Percentiles rank a stretch among this genome's conserved stretches.
These are phyloP conservation scores for Boletus vermiculosoides DNA, from an alignment of 768 basidiomycete genomes.

Conservation along the genomic window DNA sequence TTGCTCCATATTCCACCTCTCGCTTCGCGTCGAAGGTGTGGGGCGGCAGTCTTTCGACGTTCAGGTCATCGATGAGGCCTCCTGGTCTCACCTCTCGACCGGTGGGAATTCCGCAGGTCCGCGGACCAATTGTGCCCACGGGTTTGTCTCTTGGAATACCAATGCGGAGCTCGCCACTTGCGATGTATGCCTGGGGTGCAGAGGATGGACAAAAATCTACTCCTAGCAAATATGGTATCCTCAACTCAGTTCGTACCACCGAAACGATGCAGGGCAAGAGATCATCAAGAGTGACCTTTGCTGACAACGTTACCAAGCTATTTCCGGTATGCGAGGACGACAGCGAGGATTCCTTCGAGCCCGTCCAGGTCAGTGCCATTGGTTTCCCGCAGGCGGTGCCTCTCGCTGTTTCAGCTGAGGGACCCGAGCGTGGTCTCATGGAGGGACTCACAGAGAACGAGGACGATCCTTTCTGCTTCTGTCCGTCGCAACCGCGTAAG, in stretches of 20 bases:
- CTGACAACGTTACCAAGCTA: conserved; percentile 20
- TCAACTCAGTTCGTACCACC: conserved; percentile 13
- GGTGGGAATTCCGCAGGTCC: background rate
- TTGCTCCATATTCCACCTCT: conserved; percentile 23
- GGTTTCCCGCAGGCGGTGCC: conserved; percentile 22
- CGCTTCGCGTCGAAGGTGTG: conserved; percentile 13
- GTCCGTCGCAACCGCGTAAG: conserved; percentile 21
- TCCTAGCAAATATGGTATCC: conserved; percentile 17
- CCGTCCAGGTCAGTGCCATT: conserved; percentile 11
- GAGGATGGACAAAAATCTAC: conserved; percentile 35
- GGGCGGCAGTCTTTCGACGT: conserved; percentile 9
- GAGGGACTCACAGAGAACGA: conserved; percentile 11
- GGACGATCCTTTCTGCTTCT: conserved; percentile 28
- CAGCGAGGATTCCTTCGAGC: conserved; percentile 34
- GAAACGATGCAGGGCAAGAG: conserved; percentile 18
- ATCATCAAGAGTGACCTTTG: conserved; percentile 17
- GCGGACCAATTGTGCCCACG: conserved; percentile 28
- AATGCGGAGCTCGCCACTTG: conserved; percentile 50
- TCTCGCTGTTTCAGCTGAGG: background rate
- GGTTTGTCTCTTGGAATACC: conserved; percentile 52
- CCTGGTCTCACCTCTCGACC: conserved; percentile 21
- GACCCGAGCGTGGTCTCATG: background rate
- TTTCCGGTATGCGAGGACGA: conserved; percentile 35
- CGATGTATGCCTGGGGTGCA: conserved; percentile 37
- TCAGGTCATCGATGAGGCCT: conserved; percentile 7